Base-by-base conservation (phyloP, 495 filamentous ascomycete genomes). In the Immersiella caudata region DNA sequence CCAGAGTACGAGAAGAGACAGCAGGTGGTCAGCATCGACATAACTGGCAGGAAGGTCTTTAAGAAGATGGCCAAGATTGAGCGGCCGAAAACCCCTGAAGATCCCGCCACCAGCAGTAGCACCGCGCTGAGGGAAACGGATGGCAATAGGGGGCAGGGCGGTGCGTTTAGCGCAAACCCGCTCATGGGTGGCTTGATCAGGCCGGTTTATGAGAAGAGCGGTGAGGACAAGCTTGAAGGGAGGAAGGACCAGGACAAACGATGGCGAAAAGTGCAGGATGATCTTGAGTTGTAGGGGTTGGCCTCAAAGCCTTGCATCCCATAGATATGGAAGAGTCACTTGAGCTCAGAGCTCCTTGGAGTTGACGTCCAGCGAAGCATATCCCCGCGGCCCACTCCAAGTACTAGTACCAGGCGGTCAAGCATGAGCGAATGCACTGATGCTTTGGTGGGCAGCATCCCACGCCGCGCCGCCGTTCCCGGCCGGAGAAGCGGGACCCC, bases 1-100 rank as follows among this genome's bases (percentile, higher is more conserved):
- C 94, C 95, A 1, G 95, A 96, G 67, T 99, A 92, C 78, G 95
- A 99, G 79, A 98, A 95, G 84, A 86, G 93, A 68, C 87, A 85
- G 72, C 88, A 93, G 67, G 91, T 99, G 0, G 89, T 96, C 62
- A 93, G 90, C 69, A 88, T 97, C 60, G 94, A 97, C 78, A 75
- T 97, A 2, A 86, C 86, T 26, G 91, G 89, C 7, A 88, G 89
- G 24, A 93, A 91, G 70, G 88, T 93, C 0, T 86, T 93, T 3
- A 86, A 86, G 78, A 90, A 82, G 82, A 94, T 90, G 90, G 87
- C 78, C 0, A 81, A 83, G 14, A 76, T 88, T 14, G 87, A 90
- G 69, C 73, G 76, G 51, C 83, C 85, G 26, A 70, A 75, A 50
- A 81, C 73, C 12, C 84, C 84, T 8, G 27, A 27, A 12, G 81